Evolutionary conservation across 2,329 filamentous ascomycete genomes (phyloP), one percentile per base, ranked within the genome.

Genomic region (Phaeosphaeriaceae sp.): DNA sequence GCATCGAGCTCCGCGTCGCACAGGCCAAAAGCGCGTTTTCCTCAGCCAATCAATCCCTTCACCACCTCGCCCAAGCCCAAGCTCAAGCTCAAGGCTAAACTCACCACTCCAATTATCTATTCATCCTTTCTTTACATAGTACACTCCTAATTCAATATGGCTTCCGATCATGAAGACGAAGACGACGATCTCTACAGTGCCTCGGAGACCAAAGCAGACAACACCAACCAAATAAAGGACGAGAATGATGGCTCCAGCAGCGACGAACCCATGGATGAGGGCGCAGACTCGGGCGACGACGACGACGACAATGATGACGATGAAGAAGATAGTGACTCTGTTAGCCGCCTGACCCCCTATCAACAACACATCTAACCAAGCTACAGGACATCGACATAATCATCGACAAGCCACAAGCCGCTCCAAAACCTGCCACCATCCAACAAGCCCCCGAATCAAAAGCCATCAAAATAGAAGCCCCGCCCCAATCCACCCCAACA

Each of bases 321-420:
- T n/a, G 73, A 76, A 45, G 75, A 78, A 13, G 73, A 76, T 50
- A 78, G 70, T 54, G 76, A 77, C 46, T 76, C 74, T 18, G 74
- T 76, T 64, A 29, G 71, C 38, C 33, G 11, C 43, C 23, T n/a
- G 11, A n/a, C 4, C 20, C 9, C 7, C 17, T 12, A n/a, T 9
- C 20, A 13, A 39, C 50, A 69, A 16, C 61, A 60, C 26, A 43
- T 50, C 64, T 72, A 48, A 72, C 62, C 26, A 18, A 46, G 26
- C 45, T 46, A 21, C 54, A 81, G 77, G 79, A 82, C 54, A 74
- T 82, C 43, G 78, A 82, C 47, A 80, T 82, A 58, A 81, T 81
- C 44, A 76, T 79, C 35, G 79, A 82, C 48, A 70, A 70, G 58
- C 74, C 75, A 26, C 72, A 77, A 48, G 70, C 74, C 32, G 70